Percentiles rank a stretch among this genome's conserved stretches.
phyloP scores from a whole-genome alignment of 1,139 yeast genomes.

The Sugiyamaella japonica region DNA sequence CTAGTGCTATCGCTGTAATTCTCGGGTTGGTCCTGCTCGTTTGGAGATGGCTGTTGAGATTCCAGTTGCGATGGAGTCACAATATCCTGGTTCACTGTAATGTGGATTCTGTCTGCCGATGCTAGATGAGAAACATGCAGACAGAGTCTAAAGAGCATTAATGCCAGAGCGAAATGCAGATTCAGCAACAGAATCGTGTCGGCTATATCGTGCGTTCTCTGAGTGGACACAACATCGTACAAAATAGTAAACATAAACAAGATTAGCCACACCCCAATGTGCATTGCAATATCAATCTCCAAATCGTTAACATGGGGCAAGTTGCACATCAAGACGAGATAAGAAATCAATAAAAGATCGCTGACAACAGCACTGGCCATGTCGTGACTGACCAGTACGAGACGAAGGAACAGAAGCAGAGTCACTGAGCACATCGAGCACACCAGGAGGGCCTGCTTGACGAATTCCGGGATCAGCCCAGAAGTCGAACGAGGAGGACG shows the following conservation, averaged over 20 bases:
- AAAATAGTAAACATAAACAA: not conserved
- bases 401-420: not conserved
- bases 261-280: not conserved
- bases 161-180: constrained; percentile 2
- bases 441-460: not conserved
- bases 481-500: not conserved
- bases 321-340: not conserved
- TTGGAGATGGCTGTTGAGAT: not conserved
- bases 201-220: constrained; percentile 4
- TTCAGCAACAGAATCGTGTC: constrained; percentile 4
- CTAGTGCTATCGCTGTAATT: not conserved
- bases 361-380: constrained; percentile 1
- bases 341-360: not conserved
- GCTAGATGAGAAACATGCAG: not conserved
- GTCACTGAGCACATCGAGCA: not conserved
- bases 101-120: not conserved
- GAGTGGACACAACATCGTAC: constrained; percentile 1
- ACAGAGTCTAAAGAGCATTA: constrained; percentile 5
- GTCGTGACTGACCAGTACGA: not conserved
- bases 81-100: not conserved
- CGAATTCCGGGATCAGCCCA: not conserved
- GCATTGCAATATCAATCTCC: not conserved
- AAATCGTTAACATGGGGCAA: not conserved
- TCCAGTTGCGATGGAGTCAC: not conserved
- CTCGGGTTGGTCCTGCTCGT: no score